Percentiles rank a stretch among this genome's conserved stretches.
These are phyloP conservation scores for Salix udensis DNA, from an alignment of 345 rosid genomes.

Conservation along the genomic window DNA sequence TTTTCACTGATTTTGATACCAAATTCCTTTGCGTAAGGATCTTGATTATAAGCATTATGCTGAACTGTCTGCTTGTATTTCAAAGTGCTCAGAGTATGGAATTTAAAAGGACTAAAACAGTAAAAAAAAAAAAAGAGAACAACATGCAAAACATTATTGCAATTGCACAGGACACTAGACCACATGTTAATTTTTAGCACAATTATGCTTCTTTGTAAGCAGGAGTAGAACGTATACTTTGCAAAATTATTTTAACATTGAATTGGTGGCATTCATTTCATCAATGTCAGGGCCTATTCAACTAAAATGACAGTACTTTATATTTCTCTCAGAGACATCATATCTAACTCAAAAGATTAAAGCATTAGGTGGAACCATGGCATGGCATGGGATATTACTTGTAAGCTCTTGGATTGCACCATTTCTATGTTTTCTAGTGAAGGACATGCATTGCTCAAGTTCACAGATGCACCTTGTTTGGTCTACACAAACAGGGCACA, in stretches of 20 bases:
- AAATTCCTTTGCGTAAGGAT: constrained; percentile 94
- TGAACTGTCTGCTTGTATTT: constrained; percentile 66
- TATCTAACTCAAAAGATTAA: background rate
- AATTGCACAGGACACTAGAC: background rate
- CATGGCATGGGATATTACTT: background rate
- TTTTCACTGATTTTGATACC: constrained; percentile 90
- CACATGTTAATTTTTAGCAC: background rate
- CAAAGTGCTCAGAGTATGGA: constrained; percentile 14
- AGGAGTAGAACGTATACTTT: background rate
- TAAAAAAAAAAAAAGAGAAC: background rate
- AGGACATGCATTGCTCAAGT: background rate
- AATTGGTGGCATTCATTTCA: background rate
- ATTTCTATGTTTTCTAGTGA: background rate
- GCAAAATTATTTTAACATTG: background rate
- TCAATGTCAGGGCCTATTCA: background rate
- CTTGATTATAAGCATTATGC: constrained; percentile 83
- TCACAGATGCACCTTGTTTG: background rate
- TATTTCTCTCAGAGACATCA: background rate
- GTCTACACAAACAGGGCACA: background rate
- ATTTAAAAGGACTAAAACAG: background rate
- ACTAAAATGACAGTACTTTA: background rate
- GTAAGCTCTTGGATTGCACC: background rate
- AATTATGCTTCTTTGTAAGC: background rate
- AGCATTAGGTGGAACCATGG: background rate
- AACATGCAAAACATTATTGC: background rate